Conservation (phyloP, 768 basidiomycete species). For the Suillus placidus region DNA sequence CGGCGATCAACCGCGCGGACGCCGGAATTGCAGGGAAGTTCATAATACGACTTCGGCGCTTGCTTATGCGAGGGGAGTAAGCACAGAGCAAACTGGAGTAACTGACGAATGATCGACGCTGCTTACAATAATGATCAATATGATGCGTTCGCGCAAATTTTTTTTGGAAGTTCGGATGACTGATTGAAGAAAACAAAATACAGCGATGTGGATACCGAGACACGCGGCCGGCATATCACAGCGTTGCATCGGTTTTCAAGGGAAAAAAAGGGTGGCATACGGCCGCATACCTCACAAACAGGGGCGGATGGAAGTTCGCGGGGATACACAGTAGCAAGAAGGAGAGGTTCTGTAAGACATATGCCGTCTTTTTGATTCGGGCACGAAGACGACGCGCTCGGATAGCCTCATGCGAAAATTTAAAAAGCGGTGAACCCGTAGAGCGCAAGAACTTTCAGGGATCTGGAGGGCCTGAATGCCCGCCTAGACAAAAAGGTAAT, state of each 20-base stretch:
- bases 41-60: not conserved
- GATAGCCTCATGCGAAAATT: not conserved
- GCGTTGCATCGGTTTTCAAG: not conserved
- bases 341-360: not conserved
- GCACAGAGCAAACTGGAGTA: not conserved
- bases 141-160: not conserved
- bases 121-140: not conserved
- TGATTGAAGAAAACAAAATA: not conserved
- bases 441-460: constrained; percentile 1
- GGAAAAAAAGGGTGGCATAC: not conserved
- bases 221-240: not conserved
- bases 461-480: not conserved
- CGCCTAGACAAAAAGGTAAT: not conserved
- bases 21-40: not conserved
- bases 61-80: not conserved
- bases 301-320: not conserved
- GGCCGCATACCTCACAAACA: not conserved
- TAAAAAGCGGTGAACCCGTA: not conserved
- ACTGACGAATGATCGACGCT: not conserved
- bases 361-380: not conserved
- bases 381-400: not conserved
- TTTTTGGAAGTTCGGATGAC: not conserved
- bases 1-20: not conserved
- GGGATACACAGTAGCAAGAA: not conserved
- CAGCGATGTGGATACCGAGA: not conserved